Base-by-base conservation (phyloP, 2,329 filamentous ascomycete genomes). In the Fusarium sp. region DNA sequence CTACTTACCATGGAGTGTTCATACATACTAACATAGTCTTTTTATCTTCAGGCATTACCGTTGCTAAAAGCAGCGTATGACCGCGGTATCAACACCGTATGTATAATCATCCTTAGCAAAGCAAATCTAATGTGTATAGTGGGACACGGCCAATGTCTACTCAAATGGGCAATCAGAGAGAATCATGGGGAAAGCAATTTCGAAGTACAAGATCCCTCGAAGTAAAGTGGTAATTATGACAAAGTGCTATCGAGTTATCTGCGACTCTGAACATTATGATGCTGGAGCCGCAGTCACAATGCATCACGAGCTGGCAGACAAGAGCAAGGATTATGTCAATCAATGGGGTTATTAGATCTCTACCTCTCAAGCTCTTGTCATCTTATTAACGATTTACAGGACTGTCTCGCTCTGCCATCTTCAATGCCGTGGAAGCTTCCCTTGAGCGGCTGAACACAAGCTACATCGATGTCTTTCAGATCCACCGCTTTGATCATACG, bases 341-440 rank as follows among this genome's bases (percentile, higher is more conserved):
- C 30, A 32, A 32, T 32, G 30, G 30, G 30, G 30, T 32, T 32
- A 32, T 32, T 32, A 32, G 30, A 32, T 32, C 30, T 32, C 30
- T 32, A 6, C 13, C 10, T 32, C 30, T 13, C 10, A 6, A 10
- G 30, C 30, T 24, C 5, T 32, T 3, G 13, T 11, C 4, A 32
- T 13, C 11, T 32, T 32, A 32, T 32, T 32, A 10, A 32, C 11
- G 1, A 11, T 32, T 14, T 5, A 13, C 11, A 32, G 30, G 30
- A 13, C 30, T 32, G 5, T 32, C 30, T 13, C 30, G 30, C 13
- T 32, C 30, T 10, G 30, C 30, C 58, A 90, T 92, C 71, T 87
- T 91, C 73, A 84, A 88, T 64, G 85, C 87, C 0, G 89, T 92
- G 10, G 83, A 91, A 40, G 84, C 81, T 4, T 32, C 30, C 14